phyloP scores from a whole-genome alignment of 495 filamentous ascomycete species.

The Hypoxylon rickii region DNA sequence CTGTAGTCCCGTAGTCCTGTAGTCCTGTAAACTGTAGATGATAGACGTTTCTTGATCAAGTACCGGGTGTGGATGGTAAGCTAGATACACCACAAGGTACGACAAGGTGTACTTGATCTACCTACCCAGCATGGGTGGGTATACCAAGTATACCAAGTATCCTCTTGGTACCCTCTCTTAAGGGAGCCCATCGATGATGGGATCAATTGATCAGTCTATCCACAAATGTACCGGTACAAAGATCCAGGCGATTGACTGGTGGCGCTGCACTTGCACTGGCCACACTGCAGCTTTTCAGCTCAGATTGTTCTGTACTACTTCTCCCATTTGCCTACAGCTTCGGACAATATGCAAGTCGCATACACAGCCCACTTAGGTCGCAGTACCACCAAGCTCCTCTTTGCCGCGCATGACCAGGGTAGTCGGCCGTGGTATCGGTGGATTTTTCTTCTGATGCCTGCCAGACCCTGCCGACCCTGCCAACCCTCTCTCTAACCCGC shows the following conservation, averaged over 20 bases:
- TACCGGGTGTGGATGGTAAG: conserved; percentile 1
- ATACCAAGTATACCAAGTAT: too few species aligned
- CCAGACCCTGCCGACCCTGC: conserved; percentile 4
- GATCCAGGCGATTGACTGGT: conserved; percentile 23
- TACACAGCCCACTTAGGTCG: conserved; percentile 47
- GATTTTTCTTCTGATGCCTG: conserved; percentile 26
- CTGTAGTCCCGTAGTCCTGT: too few species aligned
- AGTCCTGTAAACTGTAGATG: too few species aligned
- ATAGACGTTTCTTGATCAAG: conserved; percentile 18
- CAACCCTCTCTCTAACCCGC: not conserved
- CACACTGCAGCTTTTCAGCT: conserved; percentile 55
- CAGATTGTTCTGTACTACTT: conserved; percentile 37
- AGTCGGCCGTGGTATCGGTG: conserved; percentile 36
- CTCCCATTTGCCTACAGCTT: conserved; percentile 45
- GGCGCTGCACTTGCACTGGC: conserved; percentile 37
- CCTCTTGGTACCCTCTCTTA: too few species aligned
- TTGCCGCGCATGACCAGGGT: conserved; percentile 40
- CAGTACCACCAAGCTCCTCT: conserved; percentile 24
- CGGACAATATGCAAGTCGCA: conserved; percentile 50
- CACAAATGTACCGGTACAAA: conserved; percentile 33
- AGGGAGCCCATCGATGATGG: too few species aligned
- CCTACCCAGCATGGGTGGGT: too few species aligned
- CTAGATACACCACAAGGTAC: too few species aligned
- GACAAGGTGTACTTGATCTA: too few species aligned
- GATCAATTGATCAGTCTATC: too few species aligned